Base-by-base conservation (phyloP, 2,329 filamentous ascomycete species). In the Stagonosporopsis cucurbitacearum region DNA sequence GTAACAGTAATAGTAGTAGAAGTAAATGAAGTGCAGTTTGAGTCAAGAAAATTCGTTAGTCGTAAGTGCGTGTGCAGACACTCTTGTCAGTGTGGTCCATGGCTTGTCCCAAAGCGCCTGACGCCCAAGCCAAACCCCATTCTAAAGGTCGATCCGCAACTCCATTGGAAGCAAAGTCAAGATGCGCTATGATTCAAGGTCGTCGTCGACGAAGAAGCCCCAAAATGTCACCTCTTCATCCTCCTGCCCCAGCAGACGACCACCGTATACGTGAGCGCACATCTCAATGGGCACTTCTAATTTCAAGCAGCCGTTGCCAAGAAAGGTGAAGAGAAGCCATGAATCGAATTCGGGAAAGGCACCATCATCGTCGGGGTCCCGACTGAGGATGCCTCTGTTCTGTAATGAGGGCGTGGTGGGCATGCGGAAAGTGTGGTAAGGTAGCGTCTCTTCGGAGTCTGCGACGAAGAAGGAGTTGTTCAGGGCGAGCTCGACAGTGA, bases 281-380 rank as follows among this genome's bases (percentile, higher is more conserved):
- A 74, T 73, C 46, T 74, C 72, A 36, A 74, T 67, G 41, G 72
- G 72, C 11, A 74, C 64, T 53, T 74, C 72, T 35, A 74, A 63
- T 60, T 73, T 74, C 40, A 74, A 55, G 59, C 68, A 74, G 28
- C 69, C 70, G 47, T 69, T 64, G 42, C 71, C 70, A 36, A 74
- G 66, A 51, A 74, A 74, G 33, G 72, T 74, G 59, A 74, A 74
- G 43, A 74, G 66, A 45, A 74, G 56, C 72, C 72, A 74, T 28
- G 72, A 74, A 55, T 74, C 72, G 50, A 67, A 74, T n/a, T 50
- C 57, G 12, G 72, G 72, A 30, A 73, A 72, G 19, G 60, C 63
- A 54, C 71, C 72, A 32, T 62, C 37, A 45, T 73, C 66, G 22
- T 69, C 65, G 6, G 60, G 62, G 30, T 68, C 70, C 26, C 72